phyloP scores from a whole-genome alignment of 1,284 basidiomycete species.

The Takashimella koratensis region DNA sequence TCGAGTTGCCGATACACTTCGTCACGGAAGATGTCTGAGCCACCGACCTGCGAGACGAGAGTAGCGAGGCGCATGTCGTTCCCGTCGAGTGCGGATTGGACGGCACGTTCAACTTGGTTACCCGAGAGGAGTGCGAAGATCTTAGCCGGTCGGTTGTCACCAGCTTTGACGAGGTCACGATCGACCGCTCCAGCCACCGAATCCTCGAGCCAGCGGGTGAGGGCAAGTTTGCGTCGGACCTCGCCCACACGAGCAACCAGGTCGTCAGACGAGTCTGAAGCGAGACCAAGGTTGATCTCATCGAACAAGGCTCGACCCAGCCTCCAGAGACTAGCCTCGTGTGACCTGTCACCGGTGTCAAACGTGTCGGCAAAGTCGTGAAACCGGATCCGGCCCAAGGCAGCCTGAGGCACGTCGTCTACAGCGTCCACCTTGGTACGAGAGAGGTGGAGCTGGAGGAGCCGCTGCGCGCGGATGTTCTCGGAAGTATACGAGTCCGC shows the following conservation, averaged over 20 bases:
- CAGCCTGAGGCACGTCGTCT: constrained; percentile 60
- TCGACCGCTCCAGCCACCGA: constrained; percentile 72
- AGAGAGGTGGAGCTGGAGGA: constrained; percentile 75
- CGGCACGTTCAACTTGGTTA: constrained; percentile 80
- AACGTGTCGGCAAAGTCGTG: constrained; percentile 72
- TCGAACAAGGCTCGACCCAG: constrained; percentile 92
- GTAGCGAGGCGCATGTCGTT: constrained; percentile 84
- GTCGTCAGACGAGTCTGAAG: constrained; percentile 58
- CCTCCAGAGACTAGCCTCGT: constrained; percentile 77
- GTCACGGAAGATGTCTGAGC: constrained; percentile 69
- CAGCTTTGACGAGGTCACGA: constrained; percentile 60
- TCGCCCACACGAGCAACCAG: constrained; percentile 48
- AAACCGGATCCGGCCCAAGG: constrained; percentile 65
- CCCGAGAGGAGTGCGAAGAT: constrained; percentile 81
- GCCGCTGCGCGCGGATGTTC: constrained; percentile 56
- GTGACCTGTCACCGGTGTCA: constrained; percentile 66
- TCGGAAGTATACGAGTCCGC: constrained; percentile 47
- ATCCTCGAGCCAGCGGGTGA: constrained; percentile 81
- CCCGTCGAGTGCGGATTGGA: constrained; percentile 67
- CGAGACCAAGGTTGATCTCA: constrained; percentile 64
- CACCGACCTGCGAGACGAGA: constrained; percentile 83
- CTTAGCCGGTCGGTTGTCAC: constrained; percentile 52
- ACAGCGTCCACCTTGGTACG: constrained; percentile 63
- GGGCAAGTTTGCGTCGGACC: constrained; percentile 72
- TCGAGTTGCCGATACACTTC: constrained; percentile 75